Percentiles rank a stretch among this genome's conserved stretches.
Evolutionary conservation across 768 basidiomycete genomes (phyloP).

Genomic region (Rhizopogon sp.): DNA sequence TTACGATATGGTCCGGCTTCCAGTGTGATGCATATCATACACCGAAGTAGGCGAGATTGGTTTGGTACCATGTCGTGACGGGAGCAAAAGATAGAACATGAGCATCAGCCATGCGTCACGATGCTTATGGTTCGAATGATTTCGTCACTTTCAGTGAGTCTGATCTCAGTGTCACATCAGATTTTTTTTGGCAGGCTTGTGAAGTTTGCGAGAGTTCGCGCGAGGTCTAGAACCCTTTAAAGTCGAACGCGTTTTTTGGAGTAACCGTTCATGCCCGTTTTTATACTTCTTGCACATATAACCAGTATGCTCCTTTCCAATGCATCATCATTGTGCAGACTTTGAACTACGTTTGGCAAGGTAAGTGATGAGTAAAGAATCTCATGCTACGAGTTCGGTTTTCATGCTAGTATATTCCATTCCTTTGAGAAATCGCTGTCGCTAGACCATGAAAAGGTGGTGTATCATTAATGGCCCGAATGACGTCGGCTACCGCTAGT

Average conservation of each 20-base stretch:
- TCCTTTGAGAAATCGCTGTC: no score
- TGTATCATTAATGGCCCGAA: neutral
- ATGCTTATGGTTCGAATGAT: neutral
- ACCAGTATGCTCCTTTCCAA: neutral
- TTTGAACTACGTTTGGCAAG: no score
- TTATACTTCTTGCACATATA: neutral
- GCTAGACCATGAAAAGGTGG: no score
- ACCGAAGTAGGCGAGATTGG: slow-evolving; percentile 5
- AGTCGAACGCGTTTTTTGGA: neutral
- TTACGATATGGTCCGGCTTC: slow-evolving; percentile 11
- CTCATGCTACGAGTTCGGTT: neutral
- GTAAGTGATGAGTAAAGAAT: no score
- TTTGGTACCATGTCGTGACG: neutral
- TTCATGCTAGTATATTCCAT: neutral
- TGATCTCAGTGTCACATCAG: neutral
- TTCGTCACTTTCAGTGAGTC: neutral
- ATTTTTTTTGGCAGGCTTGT: neutral
- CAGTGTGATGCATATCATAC: neutral
- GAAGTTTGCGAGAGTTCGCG: neutral
- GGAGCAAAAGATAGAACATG: neutral
- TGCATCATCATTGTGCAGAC: no score
- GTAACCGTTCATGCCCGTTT: neutral
- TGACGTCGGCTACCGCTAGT: neutral
- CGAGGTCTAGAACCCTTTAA: neutral
- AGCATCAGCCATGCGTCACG: neutral